Percentiles rank a stretch among this genome's conserved stretches.
Conservation (phyloP, 2,329 filamentous ascomycete genomes). For the Colletotrichum orbiculare region DNA sequence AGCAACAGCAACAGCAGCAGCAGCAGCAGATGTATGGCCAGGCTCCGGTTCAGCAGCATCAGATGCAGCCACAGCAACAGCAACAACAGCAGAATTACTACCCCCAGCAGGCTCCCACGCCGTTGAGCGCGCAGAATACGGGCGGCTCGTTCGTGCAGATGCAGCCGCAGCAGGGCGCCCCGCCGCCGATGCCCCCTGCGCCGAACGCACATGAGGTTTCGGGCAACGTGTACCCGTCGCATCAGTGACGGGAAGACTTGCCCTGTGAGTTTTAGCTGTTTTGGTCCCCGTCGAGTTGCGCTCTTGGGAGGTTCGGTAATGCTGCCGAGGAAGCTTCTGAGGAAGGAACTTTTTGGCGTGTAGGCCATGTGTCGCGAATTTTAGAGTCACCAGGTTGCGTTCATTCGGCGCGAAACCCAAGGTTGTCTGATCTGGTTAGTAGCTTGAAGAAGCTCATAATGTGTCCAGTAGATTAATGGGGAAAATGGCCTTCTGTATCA, state of each 20-base stretch:
- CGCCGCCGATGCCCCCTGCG: slow-evolving; percentile 6
- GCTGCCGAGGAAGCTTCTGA: too few species aligned
- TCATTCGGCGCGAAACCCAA: too few species aligned
- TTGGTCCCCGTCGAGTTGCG: too few species aligned
- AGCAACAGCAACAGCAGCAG: slow-evolving; percentile 39
- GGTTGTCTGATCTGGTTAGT: too few species aligned
- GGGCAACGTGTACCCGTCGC: slow-evolving; percentile 3
- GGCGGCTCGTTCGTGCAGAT: slow-evolving; percentile 19
- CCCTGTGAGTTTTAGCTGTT: too few species aligned
- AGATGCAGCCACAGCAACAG: slow-evolving; percentile 30
- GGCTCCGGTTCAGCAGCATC: slow-evolving; percentile 20
- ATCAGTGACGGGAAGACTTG: background rate
- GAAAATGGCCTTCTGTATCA: too few species aligned
- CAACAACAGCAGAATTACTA: slow-evolving; percentile 38
- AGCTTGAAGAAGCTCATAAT: too few species aligned
- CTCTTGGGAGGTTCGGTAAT: too few species aligned
- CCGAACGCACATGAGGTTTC: slow-evolving; percentile 18
- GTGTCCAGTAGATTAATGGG: too few species aligned
- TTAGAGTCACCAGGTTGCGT: too few species aligned
- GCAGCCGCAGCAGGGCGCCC: slow-evolving; percentile 17
- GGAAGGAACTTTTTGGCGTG: too few species aligned
- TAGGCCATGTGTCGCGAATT: too few species aligned
- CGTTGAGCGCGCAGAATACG: slow-evolving; percentile 19
- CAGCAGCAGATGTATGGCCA: slow-evolving; percentile 37
- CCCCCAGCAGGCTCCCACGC: slow-evolving; percentile 32